These are phyloP conservation scores for Populus davidiana DNA, from an alignment of 345 rosid genomes.

Conservation along the genomic window DNA sequence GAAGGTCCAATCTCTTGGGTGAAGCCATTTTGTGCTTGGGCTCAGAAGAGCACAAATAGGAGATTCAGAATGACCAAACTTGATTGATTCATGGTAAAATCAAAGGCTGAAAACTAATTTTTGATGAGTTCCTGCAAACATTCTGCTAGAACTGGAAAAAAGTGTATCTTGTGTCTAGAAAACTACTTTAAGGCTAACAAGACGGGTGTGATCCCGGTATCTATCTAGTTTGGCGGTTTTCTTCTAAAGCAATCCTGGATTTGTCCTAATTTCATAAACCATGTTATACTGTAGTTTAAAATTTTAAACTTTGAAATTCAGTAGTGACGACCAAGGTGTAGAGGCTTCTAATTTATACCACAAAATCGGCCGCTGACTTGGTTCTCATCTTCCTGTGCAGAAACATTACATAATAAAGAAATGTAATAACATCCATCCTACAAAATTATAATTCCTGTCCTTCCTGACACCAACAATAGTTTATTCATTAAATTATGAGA, in stretches of 20 bases:
- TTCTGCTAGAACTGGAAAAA: too few relatives aligned
- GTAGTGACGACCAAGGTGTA: slow-evolving; percentile 34
- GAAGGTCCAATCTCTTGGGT: background rate
- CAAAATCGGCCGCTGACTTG: slow-evolving; percentile 21
- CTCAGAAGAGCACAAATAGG: slow-evolving; percentile 8
- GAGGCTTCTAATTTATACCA: background rate
- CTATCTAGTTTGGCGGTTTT: slow-evolving; percentile 12
- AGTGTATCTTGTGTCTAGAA: background rate
- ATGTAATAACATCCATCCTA: slow-evolving; percentile 9
- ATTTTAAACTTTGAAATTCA: slow-evolving; percentile 9
- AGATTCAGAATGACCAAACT: background rate
- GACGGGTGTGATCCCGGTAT: too few relatives aligned
- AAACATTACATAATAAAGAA: background rate
- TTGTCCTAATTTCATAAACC: slow-evolving; percentile 1
- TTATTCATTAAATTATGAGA: background rate
- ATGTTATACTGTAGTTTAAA: background rate
- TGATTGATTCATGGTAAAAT: slow-evolving; percentile 31
- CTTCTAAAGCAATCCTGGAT: slow-evolving; percentile 10
- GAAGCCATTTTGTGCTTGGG: slow-evolving; percentile 26
- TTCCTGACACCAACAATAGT: slow-evolving; percentile 9
- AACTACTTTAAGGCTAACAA: background rate
- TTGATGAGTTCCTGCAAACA: too few relatives aligned
- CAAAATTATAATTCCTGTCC: background rate
- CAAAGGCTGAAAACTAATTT: background rate
- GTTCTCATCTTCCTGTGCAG: slow-evolving; percentile 1